Conservation (phyloP, 371 early-diverging fungal genomes). For the Rhizomucor pusillus region DNA sequence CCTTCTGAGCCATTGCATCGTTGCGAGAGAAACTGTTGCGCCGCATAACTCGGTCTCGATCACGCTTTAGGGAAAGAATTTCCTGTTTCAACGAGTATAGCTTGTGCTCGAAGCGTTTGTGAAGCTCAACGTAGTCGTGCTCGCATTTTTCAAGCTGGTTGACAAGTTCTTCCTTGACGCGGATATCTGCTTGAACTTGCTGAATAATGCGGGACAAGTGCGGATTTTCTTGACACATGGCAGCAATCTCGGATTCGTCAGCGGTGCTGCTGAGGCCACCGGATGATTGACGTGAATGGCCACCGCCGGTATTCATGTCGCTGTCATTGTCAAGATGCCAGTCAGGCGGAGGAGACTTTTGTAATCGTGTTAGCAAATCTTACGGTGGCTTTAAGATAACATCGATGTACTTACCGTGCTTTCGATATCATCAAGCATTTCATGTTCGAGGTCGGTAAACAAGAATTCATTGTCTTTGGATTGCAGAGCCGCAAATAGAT, state of each 20-base stretch:
- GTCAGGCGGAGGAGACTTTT: background rate
- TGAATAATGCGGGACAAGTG: conserved; percentile 52
- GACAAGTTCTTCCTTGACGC: conserved; percentile 63
- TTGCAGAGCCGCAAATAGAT: conserved; percentile 6
- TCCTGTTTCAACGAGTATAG: conserved; percentile 56
- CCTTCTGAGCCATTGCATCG: conserved; percentile 19
- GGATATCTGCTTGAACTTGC: conserved; percentile 72
- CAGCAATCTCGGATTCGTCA: background rate
- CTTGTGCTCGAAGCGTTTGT: conserved; percentile 68
- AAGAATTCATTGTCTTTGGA: conserved; percentile 14
- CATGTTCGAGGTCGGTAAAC: conserved; percentile 9
- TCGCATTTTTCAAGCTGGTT: conserved; percentile 58
- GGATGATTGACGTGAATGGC: conserved; percentile 10
- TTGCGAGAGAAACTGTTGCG: conserved; percentile 16
- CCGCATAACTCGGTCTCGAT: conserved; percentile 65
- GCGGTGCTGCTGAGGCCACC: conserved; percentile 5
- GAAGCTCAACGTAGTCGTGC: conserved; percentile 54
- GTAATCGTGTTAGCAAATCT: background rate
- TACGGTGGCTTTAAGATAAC: background rate
- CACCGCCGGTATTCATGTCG: background rate
- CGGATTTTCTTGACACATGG: conserved; percentile 5
- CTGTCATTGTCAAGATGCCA: background rate
- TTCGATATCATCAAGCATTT: conserved; percentile 1
- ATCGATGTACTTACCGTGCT: background rate
- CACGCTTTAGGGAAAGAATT: conserved; percentile 56